Conservation (phyloP, 140 eudicot species). For the Anethum foeniculum region DNA sequence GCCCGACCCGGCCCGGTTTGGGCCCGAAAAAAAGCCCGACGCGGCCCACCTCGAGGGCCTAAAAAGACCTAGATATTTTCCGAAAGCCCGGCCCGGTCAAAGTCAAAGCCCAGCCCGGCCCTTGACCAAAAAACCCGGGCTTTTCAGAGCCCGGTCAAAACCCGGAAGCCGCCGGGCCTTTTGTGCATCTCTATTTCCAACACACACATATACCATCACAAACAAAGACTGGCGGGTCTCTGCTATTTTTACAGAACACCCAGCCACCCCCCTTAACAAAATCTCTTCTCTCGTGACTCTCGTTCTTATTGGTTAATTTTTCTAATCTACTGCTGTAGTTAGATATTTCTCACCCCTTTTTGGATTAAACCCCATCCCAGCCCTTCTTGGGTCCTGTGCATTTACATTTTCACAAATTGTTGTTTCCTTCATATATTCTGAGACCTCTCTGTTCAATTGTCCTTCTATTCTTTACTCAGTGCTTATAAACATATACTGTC, state of each 20-base stretch:
- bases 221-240: neutral
- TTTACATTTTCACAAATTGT: neutral
- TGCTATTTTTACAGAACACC: slow-evolving; percentile 3
- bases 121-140: too few relatives aligned
- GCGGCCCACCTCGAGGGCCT: too few relatives aligned
- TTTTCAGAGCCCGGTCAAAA: too few relatives aligned
- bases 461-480: neutral
- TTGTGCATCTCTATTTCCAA: too few relatives aligned
- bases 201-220: neutral
- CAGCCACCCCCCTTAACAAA: neutral
- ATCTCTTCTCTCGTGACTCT: neutral
- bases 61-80: too few relatives aligned
- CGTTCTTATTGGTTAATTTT: neutral
- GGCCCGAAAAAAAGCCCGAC: too few relatives aligned
- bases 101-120: too few relatives aligned
- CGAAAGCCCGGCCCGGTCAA: too few relatives aligned
- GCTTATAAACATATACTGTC: neutral
- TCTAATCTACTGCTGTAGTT: neutral
- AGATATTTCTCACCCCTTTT: neutral
- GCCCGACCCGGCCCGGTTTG: too few relatives aligned
- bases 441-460: neutral
- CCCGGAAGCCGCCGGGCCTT: too few relatives aligned
- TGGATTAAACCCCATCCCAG: neutral
- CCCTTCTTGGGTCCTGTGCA: neutral
- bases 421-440: neutral